phyloP scores from a whole-genome alignment of 225 moss, liverwort and hornwort genomes.

The Straminergon stramineum region DNA sequence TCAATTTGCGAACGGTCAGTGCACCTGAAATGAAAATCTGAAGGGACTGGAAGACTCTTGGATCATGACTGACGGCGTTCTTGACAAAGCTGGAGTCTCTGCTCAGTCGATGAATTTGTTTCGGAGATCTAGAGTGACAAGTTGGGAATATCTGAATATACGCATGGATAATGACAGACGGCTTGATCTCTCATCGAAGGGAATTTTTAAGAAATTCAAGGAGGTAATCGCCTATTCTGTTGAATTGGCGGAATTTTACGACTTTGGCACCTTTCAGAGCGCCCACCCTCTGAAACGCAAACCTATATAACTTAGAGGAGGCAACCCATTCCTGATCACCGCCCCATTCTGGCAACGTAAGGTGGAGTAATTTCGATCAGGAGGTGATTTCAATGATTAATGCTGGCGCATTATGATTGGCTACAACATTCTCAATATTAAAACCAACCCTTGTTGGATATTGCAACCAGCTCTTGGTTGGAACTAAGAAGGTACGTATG shows the following conservation, averaged over 20 bases:
- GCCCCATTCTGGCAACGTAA: too few relatives aligned
- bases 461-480: too few relatives aligned
- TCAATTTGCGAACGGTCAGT: background rate
- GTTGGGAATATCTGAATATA: background rate
- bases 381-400: too few relatives aligned
- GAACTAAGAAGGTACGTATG: too few relatives aligned
- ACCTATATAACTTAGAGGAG: too few relatives aligned
- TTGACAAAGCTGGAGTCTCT: background rate
- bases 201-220: background rate
- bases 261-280: too few relatives aligned
- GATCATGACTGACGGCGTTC: background rate
- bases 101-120: background rate
- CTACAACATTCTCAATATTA: too few relatives aligned
- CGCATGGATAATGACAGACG: background rate
- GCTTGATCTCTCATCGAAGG: background rate
- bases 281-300: too few relatives aligned
- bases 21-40: background rate
- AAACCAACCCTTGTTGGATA: too few relatives aligned
- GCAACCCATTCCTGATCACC: too few relatives aligned
- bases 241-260: background rate
- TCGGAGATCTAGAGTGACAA: background rate
- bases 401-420: too few relatives aligned
- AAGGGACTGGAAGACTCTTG: background rate
- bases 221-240: background rate
- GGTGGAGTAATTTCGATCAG: too few relatives aligned